Evolutionary conservation across 352 stramenopile species (phyloP), one percentile per base, ranked within the genome.

Genomic region (Globisporangium yorkense): DNA sequence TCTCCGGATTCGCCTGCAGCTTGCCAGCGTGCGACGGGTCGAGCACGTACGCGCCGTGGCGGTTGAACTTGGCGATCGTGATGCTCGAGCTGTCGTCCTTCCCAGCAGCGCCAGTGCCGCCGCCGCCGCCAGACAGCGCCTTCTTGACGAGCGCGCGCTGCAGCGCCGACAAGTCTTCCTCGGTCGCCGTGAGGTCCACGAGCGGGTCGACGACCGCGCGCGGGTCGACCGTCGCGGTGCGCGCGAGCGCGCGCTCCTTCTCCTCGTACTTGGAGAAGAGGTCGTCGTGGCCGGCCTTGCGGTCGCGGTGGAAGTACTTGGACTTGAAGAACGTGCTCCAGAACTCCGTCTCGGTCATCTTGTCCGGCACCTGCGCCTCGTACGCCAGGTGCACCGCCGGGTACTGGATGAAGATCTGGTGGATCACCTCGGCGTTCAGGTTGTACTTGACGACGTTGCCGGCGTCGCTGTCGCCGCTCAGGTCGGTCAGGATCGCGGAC

Each of bases 361-460:
- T 89, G 68, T 95, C 85, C 1, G 85, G 85, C 51, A 95, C 85
- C 65, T 92, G 85, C 33, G 70, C 75, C 63, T 91, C 71, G 66
- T 95, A 95, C 35, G 85, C 85, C 44, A 89, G 70, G 62, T 95
- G 84, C 57, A 95, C 84, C 2, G 84, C 83, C 44, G 85, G 85
- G 65, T 93, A 95, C 67, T 95, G 85, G 54, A 92, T 87, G 40
- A 95, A 95, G 57, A 95, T 95, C 70, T 95, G 85, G 59, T 95
- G 85, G 62, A 95, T 93, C 48, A 93, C 85, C 29, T 95, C 83
- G 1, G 84, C 83, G 47, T 95, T 95, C 50, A 95, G 67, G 44
- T 95, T 95, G 67, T 95, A 95, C 68, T 95, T 95, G 68, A 95
- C 78, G 29, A 89, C 78, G 41, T 92, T 89, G 12, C 81, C 69